These are phyloP conservation scores for Macroventuria anomochaeta DNA, from an alignment of 2,329 filamentous ascomycete species.

Conservation along the genomic window DNA sequence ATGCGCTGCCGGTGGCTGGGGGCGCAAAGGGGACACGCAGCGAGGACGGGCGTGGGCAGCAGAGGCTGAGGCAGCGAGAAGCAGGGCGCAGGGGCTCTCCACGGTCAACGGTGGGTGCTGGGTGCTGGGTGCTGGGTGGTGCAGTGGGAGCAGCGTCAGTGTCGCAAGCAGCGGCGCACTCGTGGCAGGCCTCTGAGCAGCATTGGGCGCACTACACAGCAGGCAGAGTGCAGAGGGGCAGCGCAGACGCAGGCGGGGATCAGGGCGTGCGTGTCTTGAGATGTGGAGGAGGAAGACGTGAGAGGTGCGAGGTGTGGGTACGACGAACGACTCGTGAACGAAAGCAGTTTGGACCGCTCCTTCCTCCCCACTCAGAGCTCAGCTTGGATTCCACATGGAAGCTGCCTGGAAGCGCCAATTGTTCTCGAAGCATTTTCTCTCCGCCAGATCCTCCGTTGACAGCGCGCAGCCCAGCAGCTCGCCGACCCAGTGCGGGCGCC, in stretches of 20 bases:
- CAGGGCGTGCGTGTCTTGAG: constrained; percentile 12
- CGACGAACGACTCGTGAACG: constrained; percentile 13
- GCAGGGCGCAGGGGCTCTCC: no score
- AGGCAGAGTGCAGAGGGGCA: constrained; percentile 11
- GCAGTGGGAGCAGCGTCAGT: constrained; percentile 32
- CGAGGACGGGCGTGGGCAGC: constrained; percentile 2
- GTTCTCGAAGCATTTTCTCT: constrained; percentile 13
- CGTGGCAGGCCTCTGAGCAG: constrained; percentile 37
- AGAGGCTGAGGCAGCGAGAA: not conserved
- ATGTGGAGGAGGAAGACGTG: constrained; percentile 7
- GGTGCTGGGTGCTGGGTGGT: not conserved
- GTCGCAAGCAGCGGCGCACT: constrained; percentile 43
- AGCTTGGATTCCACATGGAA: constrained; percentile 4
- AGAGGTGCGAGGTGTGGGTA: constrained; percentile 6
- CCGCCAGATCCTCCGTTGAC: not conserved
- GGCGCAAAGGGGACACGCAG: constrained; percentile 3
- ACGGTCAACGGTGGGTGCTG: not conserved
- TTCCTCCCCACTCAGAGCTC: constrained; percentile 2
- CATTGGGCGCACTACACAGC: constrained; percentile 35
- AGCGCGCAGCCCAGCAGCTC: not conserved
- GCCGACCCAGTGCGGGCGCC: not conserved
- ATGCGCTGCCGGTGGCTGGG: not conserved
- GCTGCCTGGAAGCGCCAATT: constrained; percentile 13
- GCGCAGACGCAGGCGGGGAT: constrained; percentile 17
- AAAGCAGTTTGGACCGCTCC: constrained; percentile 13